A percentile compares a stretch with the other conserved stretches of the same genome.
phyloP scores from a whole-genome alignment of 768 basidiomycete species.

The Kwoniella bestiolae region DNA sequence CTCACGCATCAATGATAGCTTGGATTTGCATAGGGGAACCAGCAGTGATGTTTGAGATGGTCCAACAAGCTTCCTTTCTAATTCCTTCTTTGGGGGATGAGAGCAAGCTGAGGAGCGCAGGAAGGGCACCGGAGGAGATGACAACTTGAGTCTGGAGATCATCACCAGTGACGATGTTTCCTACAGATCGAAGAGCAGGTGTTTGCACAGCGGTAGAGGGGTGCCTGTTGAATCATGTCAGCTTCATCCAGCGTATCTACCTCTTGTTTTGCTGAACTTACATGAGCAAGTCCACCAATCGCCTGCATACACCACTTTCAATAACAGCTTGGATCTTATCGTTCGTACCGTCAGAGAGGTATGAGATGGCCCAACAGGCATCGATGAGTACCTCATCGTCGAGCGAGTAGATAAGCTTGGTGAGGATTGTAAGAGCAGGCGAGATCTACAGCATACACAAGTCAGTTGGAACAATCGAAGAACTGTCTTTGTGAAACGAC shows the following conservation, averaged over 20 bases:
- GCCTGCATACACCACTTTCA: conserved; percentile 94
- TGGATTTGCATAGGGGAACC: conserved; percentile 97
- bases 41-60: conserved; percentile 97
- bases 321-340: conserved; percentile 99
- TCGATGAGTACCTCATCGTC: conserved; percentile 99
- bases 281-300: conserved; percentile 96
- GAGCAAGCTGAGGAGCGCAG: conserved; percentile 87
- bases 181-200: conserved; percentile 95
- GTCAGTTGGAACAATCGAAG: background rate
- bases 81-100: conserved; percentile 98
- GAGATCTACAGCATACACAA: conserved; percentile 70
- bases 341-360: conserved; percentile 96
- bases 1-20: conserved; percentile 92
- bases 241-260: background rate
- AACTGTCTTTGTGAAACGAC: conserved; percentile 44
- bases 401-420: conserved; percentile 96
- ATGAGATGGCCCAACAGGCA: conserved; percentile 99
- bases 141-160: conserved; percentile 99
- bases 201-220: conserved; percentile 86
- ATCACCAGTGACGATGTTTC: conserved; percentile 99
- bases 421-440: conserved; percentile 92
- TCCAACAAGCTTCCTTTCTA: conserved; percentile 99
- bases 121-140: conserved; percentile 95
- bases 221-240: conserved; percentile 52
- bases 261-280: no score